Evolutionary conservation across 768 basidiomycete species (phyloP).

Genomic region (Infundibulicybe gibba): DNA sequence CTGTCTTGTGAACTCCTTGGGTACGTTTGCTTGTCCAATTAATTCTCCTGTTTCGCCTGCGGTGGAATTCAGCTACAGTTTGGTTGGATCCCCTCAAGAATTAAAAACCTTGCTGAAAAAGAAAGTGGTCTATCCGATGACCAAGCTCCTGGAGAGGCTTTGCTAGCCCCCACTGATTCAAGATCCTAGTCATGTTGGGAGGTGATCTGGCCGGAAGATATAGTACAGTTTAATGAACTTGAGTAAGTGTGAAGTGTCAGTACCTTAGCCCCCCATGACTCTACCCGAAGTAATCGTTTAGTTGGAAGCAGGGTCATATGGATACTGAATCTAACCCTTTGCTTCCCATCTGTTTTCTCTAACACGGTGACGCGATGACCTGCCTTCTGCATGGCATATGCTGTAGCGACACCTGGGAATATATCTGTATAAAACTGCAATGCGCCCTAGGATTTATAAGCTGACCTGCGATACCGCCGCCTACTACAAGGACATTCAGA

Average conservation of each 20-base stretch:
- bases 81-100: neutral
- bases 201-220: conserved; percentile 34
- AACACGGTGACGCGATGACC: conserved; percentile 61
- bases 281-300: conserved; percentile 14
- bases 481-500: conserved; percentile 36
- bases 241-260: neutral
- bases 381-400: conserved; percentile 48
- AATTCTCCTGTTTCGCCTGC: conserved; percentile 40
- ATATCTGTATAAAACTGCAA: neutral
- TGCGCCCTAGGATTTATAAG: conserved; percentile 5
- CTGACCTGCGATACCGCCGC: conserved; percentile 42
- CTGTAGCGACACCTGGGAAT: conserved; percentile 46
- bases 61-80: neutral
- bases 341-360: conserved; percentile 42
- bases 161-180: conserved; percentile 53
- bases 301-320: neutral
- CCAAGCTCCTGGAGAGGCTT: conserved; percentile 36
- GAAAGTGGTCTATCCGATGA: conserved; percentile 25
- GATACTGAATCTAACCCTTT: conserved; percentile 26
- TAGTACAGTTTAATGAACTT: neutral
- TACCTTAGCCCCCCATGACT: conserved; percentile 40
- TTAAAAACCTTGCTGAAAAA: conserved; percentile 20
- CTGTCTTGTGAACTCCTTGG: conserved; percentile 41
- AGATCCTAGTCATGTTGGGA: conserved; percentile 54
- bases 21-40: conserved; percentile 43